phyloP scores from a whole-genome alignment of 2,329 filamentous ascomycete genomes.

The Orbilia quercus region DNA sequence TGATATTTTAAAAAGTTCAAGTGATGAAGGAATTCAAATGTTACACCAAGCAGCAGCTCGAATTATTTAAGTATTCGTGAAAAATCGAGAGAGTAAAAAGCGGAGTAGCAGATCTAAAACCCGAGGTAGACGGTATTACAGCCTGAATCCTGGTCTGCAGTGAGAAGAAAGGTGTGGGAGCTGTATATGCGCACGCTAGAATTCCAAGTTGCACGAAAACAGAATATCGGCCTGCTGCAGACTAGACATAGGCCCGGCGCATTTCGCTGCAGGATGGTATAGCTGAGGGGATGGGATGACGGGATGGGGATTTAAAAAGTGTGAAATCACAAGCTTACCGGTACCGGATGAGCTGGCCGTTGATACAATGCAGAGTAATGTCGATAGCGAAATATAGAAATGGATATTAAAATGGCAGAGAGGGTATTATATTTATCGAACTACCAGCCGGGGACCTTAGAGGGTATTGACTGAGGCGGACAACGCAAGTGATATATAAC shows the following conservation, averaged over 20 bases:
- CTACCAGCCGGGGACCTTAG: not conserved
- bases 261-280: slow-evolving; percentile 5
- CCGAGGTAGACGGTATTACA: too few species aligned
- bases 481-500: slow-evolving; percentile 50
- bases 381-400: slow-evolving; percentile 16
- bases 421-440: slow-evolving; percentile 11
- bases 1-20: too few species aligned
- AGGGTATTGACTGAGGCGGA: slow-evolving; percentile 5
- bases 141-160: slow-evolving; percentile 49
- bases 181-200: slow-evolving; percentile 10
- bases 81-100: slow-evolving; percentile 32
- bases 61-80: too few species aligned
- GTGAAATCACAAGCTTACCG: slow-evolving; percentile 46
- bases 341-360: too few species aligned
- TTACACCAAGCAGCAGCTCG: not conserved
- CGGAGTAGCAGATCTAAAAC: slow-evolving; percentile 30
- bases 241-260: slow-evolving; percentile 11
- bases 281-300: slow-evolving; percentile 12
- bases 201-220: slow-evolving; percentile 30
- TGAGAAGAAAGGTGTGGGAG: slow-evolving; percentile 31
- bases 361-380: too few species aligned
- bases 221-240: slow-evolving; percentile 45
- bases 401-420: not conserved
- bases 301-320: slow-evolving; percentile 7
- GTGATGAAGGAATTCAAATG: too few species aligned